A percentile compares a stretch with the other conserved stretches of the same genome.
Conservation (phyloP, 768 basidiomycete genomes). For the Cystofilobasidium bisporidii region DNA sequence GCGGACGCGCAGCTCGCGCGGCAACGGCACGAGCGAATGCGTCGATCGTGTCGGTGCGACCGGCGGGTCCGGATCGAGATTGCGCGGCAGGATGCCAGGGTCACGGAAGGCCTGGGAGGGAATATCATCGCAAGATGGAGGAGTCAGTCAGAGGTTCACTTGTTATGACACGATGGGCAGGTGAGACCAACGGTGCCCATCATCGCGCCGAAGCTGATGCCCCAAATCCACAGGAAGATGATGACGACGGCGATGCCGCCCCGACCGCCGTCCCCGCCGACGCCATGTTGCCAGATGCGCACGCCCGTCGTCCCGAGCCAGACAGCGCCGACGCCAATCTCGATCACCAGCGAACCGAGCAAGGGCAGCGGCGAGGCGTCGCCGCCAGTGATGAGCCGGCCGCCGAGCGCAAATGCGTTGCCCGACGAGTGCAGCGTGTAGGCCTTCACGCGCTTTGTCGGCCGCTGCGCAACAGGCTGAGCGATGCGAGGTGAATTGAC, state of each 20-base stretch:
- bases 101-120: conserved; percentile 58
- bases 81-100: conserved; percentile 79
- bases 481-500: too few species aligned
- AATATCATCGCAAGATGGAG: not conserved
- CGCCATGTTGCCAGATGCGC: conserved; percentile 74
- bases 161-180: not conserved
- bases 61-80: conserved; percentile 77
- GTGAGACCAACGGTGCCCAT: conserved; percentile 55
- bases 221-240: conserved; percentile 46
- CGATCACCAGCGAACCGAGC: conserved; percentile 52
- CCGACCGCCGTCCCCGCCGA: conserved; percentile 47
- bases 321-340: conserved; percentile 59
- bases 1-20: conserved; percentile 71
- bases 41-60: conserved; percentile 52
- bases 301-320: conserved; percentile 84
- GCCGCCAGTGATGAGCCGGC: conserved; percentile 69
- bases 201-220: conserved; percentile 65
- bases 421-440: conserved; percentile 32
- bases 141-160: not conserved
- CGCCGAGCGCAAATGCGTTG: conserved; percentile 55
- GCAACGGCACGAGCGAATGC: conserved; percentile 56
- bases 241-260: conserved; percentile 46
- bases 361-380: conserved; percentile 73
- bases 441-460: conserved; percentile 28
- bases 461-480: too few species aligned